These are phyloP conservation scores for Paramecium primaurelia DNA, from an alignment of 73 alveolate genomes.

Conservation along the genomic window DNA sequence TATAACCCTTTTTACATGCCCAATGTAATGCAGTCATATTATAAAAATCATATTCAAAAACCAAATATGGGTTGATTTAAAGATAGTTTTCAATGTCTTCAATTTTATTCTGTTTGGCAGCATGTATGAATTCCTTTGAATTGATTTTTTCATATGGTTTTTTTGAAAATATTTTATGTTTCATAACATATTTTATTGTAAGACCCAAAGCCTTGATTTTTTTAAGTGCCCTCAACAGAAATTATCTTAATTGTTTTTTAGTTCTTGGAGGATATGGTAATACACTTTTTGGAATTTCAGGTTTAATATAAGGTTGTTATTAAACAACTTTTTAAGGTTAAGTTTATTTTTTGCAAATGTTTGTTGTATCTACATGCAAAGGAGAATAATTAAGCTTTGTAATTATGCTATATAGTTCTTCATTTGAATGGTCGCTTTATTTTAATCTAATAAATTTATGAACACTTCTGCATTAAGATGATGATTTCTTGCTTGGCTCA, in stretches of 20 bases:
- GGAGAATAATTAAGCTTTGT: not conserved
- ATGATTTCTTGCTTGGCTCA: constrained; percentile 11
- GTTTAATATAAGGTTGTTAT: not conserved
- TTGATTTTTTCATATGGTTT: constrained; percentile 32
- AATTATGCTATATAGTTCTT: not conserved
- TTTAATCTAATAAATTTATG: not conserved
- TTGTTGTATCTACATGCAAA: not conserved
- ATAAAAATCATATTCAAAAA: constrained; percentile 36
- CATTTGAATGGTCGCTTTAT: not conserved
- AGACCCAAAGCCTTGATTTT: not conserved
- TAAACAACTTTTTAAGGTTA: not conserved
- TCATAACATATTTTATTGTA: not conserved
- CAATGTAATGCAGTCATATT: constrained; percentile 44
- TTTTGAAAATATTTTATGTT: constrained; percentile 31
- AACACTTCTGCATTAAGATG: not conserved
- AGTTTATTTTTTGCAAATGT: not conserved
- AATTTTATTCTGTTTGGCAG: not conserved
- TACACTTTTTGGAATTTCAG: constrained; percentile 28
- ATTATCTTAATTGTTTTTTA: not conserved
- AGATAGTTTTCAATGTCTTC: not conserved
- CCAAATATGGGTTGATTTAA: not conserved
- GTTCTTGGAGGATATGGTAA: constrained; percentile 40
- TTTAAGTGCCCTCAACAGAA: not conserved
- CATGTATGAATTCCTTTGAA: constrained; percentile 13
- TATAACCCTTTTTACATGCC: constrained; percentile 46